These are phyloP conservation scores for Brassica cretica DNA, from an alignment of 345 rosid genomes.

Conservation along the genomic window DNA sequence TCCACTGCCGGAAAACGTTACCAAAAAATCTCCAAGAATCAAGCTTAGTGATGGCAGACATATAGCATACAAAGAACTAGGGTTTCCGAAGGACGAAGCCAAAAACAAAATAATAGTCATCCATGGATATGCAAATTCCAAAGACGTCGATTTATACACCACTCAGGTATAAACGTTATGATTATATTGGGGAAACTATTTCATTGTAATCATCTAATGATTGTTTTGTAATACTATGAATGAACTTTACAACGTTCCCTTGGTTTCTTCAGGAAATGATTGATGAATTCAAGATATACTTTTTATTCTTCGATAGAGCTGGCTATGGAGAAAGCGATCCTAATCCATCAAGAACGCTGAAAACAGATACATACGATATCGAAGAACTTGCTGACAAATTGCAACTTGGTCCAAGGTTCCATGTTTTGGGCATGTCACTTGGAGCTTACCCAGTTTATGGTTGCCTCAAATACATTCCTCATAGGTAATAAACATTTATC, in stretches of 20 bases:
- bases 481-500: slow-evolving; percentile 41
- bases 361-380: slow-evolving; percentile 72
- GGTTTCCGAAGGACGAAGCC: slow-evolving; percentile 48
- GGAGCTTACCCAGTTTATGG: slow-evolving; percentile 70
- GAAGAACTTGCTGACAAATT: slow-evolving; percentile 80
- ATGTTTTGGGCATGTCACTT: slow-evolving; percentile 75
- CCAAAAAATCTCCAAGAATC: slow-evolving; percentile 51
- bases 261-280: slow-evolving; percentile 53
- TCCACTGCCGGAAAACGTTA: slow-evolving; percentile 64
- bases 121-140: slow-evolving; percentile 45
- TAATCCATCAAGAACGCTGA: slow-evolving; percentile 58
- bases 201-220: too few species aligned
- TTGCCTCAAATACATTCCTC: slow-evolving; percentile 77
- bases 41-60: slow-evolving; percentile 59
- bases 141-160: slow-evolving; percentile 23
- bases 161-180: slow-evolving; percentile 24
- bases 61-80: slow-evolving; percentile 58
- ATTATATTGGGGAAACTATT: not conserved
- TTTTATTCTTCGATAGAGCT: slow-evolving; percentile 71
- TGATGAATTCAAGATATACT: slow-evolving; percentile 61
- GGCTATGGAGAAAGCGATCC: slow-evolving; percentile 46
- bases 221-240: not conserved
- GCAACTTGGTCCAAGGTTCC: slow-evolving; percentile 69
- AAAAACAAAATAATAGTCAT: slow-evolving; percentile 41
- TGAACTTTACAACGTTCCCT: not conserved